These are phyloP conservation scores for Amanita inopinata DNA, from an alignment of 768 basidiomycete species.

Conservation along the genomic window DNA sequence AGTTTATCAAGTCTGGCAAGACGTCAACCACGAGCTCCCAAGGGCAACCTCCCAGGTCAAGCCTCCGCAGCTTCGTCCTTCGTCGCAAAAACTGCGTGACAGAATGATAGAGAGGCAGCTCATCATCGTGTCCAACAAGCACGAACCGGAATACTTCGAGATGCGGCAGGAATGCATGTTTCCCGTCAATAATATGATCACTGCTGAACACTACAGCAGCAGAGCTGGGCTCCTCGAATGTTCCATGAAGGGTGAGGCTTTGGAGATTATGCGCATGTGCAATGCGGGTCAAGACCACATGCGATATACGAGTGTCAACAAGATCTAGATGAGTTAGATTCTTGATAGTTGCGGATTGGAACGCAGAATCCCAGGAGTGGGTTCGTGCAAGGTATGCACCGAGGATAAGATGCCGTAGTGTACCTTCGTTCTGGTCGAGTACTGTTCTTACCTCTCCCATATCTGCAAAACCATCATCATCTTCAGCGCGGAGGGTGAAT, in stretches of 20 bases:
- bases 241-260: slow-evolving; percentile 57
- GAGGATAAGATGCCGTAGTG: slow-evolving; percentile 52
- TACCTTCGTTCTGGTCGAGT: slow-evolving; percentile 47
- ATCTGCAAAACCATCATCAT: slow-evolving; percentile 62
- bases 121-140: slow-evolving; percentile 52
- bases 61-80: slow-evolving; percentile 36
- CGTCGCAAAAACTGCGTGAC: slow-evolving; percentile 45
- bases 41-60: slow-evolving; percentile 58
- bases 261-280: slow-evolving; percentile 52
- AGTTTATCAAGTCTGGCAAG: slow-evolving; percentile 37
- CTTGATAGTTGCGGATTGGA: slow-evolving; percentile 52
- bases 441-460: slow-evolving; percentile 60
- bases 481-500: slow-evolving; percentile 61
- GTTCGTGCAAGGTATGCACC: slow-evolving; percentile 58
- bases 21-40: slow-evolving; percentile 48
- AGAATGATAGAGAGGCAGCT: slow-evolving; percentile 33
- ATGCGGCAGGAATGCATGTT: slow-evolving; percentile 52
- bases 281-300: slow-evolving; percentile 52
- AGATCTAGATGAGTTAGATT: slow-evolving; percentile 63
- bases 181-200: slow-evolving; percentile 49
- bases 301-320: slow-evolving; percentile 60
- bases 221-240: slow-evolving; percentile 47
- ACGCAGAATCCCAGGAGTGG: slow-evolving; percentile 60
- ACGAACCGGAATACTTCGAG: slow-evolving; percentile 56
- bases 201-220: slow-evolving; percentile 52